Evolutionary conservation across 1,139 yeast genomes (phyloP).

Genomic region (Martiniozyma asiatica): DNA sequence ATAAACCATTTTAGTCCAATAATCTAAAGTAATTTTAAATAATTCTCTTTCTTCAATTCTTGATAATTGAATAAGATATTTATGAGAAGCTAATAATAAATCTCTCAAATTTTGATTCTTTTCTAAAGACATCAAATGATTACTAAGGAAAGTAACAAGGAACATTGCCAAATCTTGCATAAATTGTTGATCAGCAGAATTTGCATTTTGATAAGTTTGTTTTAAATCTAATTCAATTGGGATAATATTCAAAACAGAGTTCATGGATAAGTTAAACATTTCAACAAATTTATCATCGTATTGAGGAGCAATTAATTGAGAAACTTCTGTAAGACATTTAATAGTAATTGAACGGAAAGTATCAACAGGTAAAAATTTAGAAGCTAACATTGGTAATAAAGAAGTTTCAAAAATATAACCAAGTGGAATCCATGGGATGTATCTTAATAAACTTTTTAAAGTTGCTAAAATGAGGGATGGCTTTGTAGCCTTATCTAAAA

Average conservation of each 20-base stretch:
- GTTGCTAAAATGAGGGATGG: slow-evolving; percentile 80
- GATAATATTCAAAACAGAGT: slow-evolving; percentile 55
- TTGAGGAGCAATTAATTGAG: slow-evolving; percentile 49
- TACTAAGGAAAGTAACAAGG: slow-evolving; percentile 70
- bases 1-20: slow-evolving; percentile 78
- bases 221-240: slow-evolving; percentile 69
- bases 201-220: slow-evolving; percentile 62
- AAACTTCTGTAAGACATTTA: slow-evolving; percentile 87
- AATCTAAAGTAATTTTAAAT: slow-evolving; percentile 88
- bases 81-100: slow-evolving; percentile 53
- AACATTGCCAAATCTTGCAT: slow-evolving; percentile 93
- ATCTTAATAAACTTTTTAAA: slow-evolving; percentile 67
- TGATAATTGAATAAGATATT: slow-evolving; percentile 73
- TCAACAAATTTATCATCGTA: slow-evolving; percentile 59
- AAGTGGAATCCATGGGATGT: slow-evolving; percentile 89
- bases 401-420: slow-evolving; percentile 85
- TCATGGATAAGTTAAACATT: slow-evolving; percentile 67
- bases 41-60: slow-evolving; percentile 91
- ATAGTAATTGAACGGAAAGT: slow-evolving; percentile 78
- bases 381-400: slow-evolving; percentile 56
- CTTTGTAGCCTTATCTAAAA: slow-evolving; percentile 75
- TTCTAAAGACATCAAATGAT: slow-evolving; percentile 70
- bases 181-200: slow-evolving; percentile 81
- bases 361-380: slow-evolving; percentile 64
- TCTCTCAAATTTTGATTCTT: slow-evolving; percentile 44